phyloP scores from a whole-genome alignment of 257 asterid species.

The Solanum rostratum region DNA sequence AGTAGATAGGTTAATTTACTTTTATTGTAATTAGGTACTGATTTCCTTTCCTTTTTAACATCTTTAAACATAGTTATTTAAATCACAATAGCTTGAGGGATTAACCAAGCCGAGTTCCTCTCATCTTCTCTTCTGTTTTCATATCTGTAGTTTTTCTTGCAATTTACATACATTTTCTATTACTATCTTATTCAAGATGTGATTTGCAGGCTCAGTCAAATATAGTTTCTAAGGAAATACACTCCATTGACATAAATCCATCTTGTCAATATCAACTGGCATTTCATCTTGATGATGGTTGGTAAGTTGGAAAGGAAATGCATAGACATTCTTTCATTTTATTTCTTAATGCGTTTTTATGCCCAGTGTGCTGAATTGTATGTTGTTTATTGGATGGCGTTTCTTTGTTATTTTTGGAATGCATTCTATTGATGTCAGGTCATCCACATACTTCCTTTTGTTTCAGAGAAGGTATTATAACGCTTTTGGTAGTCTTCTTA shows the following conservation, averaged over 20 bases:
- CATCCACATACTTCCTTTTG: neutral
- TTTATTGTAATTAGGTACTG: neutral
- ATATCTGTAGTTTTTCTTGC: neutral
- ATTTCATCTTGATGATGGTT: slow-evolving; percentile 97
- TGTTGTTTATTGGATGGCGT: neutral
- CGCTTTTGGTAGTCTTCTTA: neutral
- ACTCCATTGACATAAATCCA: slow-evolving; percentile 80
- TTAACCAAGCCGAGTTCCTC: neutral
- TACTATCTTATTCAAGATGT: neutral
- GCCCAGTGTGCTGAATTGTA: neutral
- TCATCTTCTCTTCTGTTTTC: neutral
- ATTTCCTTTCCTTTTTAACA: neutral
- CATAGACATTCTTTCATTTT: neutral
- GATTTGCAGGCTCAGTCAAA: slow-evolving; percentile 76
- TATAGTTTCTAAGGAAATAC: slow-evolving; percentile 67
- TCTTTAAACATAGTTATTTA: neutral
- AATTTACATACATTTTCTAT: neutral
- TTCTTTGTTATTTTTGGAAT: neutral
- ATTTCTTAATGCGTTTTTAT: neutral
- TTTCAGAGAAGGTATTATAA: neutral
- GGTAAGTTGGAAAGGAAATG: slow-evolving; percentile 42
- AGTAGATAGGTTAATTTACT: neutral
- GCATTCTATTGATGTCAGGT: neutral
- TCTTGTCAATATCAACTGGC: slow-evolving; percentile 84
- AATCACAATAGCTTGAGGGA: neutral